phyloP scores from a whole-genome alignment of 495 filamentous ascomycete genomes.

The Gamarada debralockiae region DNA sequence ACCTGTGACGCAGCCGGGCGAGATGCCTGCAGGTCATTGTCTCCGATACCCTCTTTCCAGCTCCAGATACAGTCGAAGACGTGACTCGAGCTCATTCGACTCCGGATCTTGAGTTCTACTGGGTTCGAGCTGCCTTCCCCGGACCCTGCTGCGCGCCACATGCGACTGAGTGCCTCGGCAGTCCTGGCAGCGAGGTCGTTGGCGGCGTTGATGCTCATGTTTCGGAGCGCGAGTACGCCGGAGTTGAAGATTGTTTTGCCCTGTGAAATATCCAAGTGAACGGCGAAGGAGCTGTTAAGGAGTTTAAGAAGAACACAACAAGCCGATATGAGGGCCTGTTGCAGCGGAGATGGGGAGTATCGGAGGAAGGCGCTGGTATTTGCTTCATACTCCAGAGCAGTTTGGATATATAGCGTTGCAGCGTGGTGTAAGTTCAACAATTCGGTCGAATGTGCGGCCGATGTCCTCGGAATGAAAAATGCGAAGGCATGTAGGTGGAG shows the following conservation, averaged over 20 bases:
- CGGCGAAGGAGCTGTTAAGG: constrained; percentile 73
- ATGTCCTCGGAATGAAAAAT: constrained; percentile 74
- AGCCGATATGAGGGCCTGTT: constrained; percentile 83
- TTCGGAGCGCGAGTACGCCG: constrained; percentile 68
- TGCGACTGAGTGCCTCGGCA: constrained; percentile 79
- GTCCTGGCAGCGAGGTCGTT: constrained; percentile 80
- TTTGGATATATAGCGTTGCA: constrained; percentile 67
- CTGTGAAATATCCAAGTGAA: constrained; percentile 65
- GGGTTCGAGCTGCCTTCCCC: constrained; percentile 48
- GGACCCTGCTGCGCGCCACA: constrained; percentile 56
- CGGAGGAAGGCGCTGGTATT: constrained; percentile 44
- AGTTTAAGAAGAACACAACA: constrained; percentile 80
- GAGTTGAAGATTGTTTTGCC: constrained; percentile 67
- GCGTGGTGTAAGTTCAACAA: constrained; percentile 70
- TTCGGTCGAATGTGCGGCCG: constrained; percentile 66
- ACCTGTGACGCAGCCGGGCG: neutral
- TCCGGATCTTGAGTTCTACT: constrained; percentile 74
- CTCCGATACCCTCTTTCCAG: constrained; percentile 42
- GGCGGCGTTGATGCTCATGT: constrained; percentile 64
- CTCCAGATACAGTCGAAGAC: constrained; percentile 88
- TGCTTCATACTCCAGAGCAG: constrained; percentile 51
- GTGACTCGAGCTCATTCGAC: constrained; percentile 83
- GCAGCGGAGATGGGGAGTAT: constrained; percentile 75
- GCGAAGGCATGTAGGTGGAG: constrained; percentile 78
- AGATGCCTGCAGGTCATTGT: neutral